A percentile compares a stretch with the other conserved stretches of the same genome.
Evolutionary conservation across 176 grass and related monocot species (phyloP).

Genomic region (Bothriochloa decipiens): DNA sequence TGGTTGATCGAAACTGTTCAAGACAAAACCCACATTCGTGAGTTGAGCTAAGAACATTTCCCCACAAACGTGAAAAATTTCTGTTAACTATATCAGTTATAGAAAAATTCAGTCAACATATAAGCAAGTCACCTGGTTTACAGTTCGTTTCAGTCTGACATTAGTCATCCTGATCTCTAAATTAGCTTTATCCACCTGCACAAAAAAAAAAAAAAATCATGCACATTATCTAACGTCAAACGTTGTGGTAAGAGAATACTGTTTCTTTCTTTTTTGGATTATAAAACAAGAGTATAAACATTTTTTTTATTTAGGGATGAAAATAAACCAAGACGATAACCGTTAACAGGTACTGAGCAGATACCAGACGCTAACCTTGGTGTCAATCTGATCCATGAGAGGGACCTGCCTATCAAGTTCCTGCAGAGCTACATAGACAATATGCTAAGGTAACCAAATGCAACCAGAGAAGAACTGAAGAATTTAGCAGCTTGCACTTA

Average conservation of each 20-base stretch:
- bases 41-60: background rate
- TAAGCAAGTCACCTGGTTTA: slow-evolving; percentile 56
- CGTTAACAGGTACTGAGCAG: background rate
- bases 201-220: background rate
- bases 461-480: background rate
- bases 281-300: background rate
- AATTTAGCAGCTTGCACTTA: background rate
- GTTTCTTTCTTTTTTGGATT: too few species aligned
- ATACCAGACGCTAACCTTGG: slow-evolving; percentile 50
- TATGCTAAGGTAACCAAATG: background rate
- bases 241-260: background rate
- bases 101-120: background rate
- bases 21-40: background rate
- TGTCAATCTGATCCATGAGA: slow-evolving; percentile 89
- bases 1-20: slow-evolving; percentile 76
- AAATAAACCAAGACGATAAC: too few species aligned
- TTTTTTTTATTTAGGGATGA: background rate
- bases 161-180: slow-evolving; percentile 86
- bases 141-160: slow-evolving; percentile 81
- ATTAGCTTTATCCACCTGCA: slow-evolving; percentile 75
- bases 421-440: slow-evolving; percentile 48
- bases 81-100: background rate
- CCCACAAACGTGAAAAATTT: background rate
- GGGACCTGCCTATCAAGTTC: slow-evolving; percentile 87
- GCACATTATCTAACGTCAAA: background rate